Evolutionary conservation across 176 grass and related monocot species (phyloP).

Genomic region (Pontederia paniculata): DNA sequence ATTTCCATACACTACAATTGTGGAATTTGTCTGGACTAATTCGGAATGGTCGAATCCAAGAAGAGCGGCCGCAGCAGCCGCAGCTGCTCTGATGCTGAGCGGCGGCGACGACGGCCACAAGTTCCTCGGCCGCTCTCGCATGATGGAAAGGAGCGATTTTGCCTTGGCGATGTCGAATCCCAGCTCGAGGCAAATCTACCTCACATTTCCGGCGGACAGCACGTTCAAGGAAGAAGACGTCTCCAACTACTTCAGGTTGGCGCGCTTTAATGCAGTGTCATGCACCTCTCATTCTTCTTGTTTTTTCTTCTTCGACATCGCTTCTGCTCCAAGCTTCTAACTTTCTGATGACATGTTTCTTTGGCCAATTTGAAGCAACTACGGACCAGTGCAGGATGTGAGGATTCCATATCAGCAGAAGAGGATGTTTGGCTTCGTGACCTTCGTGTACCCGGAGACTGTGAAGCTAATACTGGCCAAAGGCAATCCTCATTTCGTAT

Average conservation of each 20-base stretch:
- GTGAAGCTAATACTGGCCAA: constrained; percentile 88
- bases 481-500: constrained; percentile 91
- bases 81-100: constrained; percentile 58
- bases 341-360: not conserved
- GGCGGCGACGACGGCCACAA: constrained; percentile 63
- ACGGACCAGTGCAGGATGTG: constrained; percentile 91
- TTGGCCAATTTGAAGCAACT: constrained; percentile 47
- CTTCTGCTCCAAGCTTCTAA: not conserved
- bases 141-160: constrained; percentile 44
- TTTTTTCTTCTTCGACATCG: not conserved
- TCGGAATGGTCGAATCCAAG: not conserved
- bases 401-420: constrained; percentile 98
- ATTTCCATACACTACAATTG: not conserved
- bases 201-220: constrained; percentile 98
- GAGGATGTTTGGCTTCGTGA: constrained; percentile 98
- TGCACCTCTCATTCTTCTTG: not conserved
- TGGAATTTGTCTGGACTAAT: not conserved
- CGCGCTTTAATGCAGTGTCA: too few relatives aligned
- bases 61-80: constrained; percentile 38
- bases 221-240: constrained; percentile 96
- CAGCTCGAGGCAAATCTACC: constrained; percentile 82
- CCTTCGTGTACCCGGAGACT: constrained; percentile 87
- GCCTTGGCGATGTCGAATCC: constrained; percentile 64
- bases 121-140: constrained; percentile 44
- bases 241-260: constrained; percentile 94